Percentiles rank a stretch among this genome's conserved stretches.
phyloP scores from a whole-genome alignment of 176 grass and related monocot species.

The sorghum (Sorghum bicolor) region Sorghum_bicolor_NCBIv3 NC_012870.2:79187501-79188000 shows the following conservation, averaged over 20 bases:
- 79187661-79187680: conserved; percentile 88
- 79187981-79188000: neutral
- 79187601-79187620: conserved; percentile 93
- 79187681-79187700: conserved; percentile 75
- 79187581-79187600: conserved; percentile 84
- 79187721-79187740: neutral
- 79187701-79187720: conserved; percentile 37
- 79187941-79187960: conserved; percentile 10
- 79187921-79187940: neutral
- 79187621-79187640: conserved; percentile 97
- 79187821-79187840: conserved; percentile 14
- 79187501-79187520: conserved; percentile 61
- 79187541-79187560: conserved; percentile 95
- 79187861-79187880: neutral
- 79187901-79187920: neutral
- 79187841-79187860: conserved; percentile 24
- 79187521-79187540: conserved; percentile 98
- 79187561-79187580: conserved; percentile 90
- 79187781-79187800: neutral
- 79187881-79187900: neutral
- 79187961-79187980: too few relatives aligned
- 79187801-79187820: neutral
- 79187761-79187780: neutral
- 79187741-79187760: neutral
- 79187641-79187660: conserved; percentile 99